Percentiles rank a stretch among this genome's conserved stretches.
Conservation (phyloP, 352 stramenopile genomes). For the Lagenidium giganteum region DNA sequence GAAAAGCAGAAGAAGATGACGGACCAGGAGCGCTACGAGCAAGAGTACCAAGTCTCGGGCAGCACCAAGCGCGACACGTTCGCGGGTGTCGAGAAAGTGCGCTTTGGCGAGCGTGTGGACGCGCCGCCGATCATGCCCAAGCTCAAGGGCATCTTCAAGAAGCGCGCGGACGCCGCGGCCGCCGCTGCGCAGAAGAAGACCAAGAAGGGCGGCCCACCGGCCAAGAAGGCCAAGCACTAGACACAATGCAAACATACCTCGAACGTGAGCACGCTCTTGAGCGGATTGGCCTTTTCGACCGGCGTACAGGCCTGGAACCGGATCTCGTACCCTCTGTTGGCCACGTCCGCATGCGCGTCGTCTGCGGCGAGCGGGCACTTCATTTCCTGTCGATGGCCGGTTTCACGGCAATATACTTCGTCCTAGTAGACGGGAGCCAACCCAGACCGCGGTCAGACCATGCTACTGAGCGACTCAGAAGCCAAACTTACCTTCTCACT, state of each 20-base stretch:
- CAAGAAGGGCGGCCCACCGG: slow-evolving; percentile 16
- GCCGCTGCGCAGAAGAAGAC: slow-evolving; percentile 17
- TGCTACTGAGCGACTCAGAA: neutral
- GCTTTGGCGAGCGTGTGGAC: slow-evolving; percentile 76
- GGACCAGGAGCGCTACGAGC: slow-evolving; percentile 76
- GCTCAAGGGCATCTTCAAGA: slow-evolving; percentile 77
- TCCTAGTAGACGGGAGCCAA: slow-evolving; percentile 19
- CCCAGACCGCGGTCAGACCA: neutral
- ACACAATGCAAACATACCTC: slow-evolving; percentile 38
- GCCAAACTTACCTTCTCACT: slow-evolving; percentile 32
- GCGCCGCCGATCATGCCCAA: slow-evolving; percentile 79
- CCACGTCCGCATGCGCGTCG: slow-evolving; percentile 16
- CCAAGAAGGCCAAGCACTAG: slow-evolving; percentile 13
- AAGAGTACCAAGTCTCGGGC: slow-evolving; percentile 65
- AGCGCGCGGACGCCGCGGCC: slow-evolving; percentile 47
- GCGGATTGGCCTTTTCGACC: slow-evolving; percentile 26
- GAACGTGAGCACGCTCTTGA: slow-evolving; percentile 55
- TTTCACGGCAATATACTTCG: slow-evolving; percentile 62
- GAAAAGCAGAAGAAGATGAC: slow-evolving; percentile 66
- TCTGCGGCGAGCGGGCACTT: slow-evolving; percentile 27
- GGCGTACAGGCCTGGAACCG: slow-evolving; percentile 52
- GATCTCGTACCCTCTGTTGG: slow-evolving; percentile 22
- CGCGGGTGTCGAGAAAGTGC: slow-evolving; percentile 46
- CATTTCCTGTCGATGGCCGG: slow-evolving; percentile 63
- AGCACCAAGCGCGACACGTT: slow-evolving; percentile 73